These are phyloP conservation scores for Aureobasidium sp. DNA, from an alignment of 2,329 filamentous ascomycete species.

Conservation along the genomic window DNA sequence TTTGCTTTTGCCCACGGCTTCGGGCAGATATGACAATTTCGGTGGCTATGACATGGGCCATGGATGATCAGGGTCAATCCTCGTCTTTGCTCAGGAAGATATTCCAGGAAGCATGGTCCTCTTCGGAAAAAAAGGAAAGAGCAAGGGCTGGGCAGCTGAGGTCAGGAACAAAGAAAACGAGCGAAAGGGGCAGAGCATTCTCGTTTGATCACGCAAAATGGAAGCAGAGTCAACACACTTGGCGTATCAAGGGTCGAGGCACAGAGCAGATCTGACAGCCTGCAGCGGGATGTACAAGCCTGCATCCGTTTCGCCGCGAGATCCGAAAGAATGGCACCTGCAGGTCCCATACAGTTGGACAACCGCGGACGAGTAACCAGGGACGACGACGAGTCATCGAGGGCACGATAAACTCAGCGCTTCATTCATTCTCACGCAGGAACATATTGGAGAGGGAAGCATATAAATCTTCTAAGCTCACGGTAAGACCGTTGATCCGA, in stretches of 20 bases:
- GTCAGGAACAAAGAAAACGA: background rate
- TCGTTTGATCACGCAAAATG: constrained; percentile 2
- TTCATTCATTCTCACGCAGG: background rate
- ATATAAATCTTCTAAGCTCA: constrained; percentile 1
- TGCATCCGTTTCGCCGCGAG: constrained; percentile 7
- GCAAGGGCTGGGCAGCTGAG: background rate
- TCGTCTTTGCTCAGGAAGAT: background rate
- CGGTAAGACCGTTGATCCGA: constrained; percentile 8
- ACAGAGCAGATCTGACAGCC: constrained; percentile 2
- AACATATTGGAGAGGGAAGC: constrained; percentile 2
- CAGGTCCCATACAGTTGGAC: constrained; percentile 2
- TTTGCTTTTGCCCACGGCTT: background rate
- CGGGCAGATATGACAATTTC: constrained; percentile 2
- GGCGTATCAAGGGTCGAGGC: constrained; percentile 3
- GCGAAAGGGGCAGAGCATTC: background rate
- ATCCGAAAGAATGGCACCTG: constrained; percentile 1
- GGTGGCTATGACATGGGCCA: constrained; percentile 1
- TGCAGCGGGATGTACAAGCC: constrained; percentile 10
- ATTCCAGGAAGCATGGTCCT: background rate
- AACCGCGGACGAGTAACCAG: background rate
- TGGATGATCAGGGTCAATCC: background rate
- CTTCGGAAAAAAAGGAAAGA: constrained; percentile 2
- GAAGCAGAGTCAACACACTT: background rate
- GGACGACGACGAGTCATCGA: constrained; percentile 4
- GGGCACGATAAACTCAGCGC: background rate